Percentiles rank a stretch among this genome's conserved stretches.
Conservation (phyloP, 169 alveolate species). For the Fabrea salina region DNA sequence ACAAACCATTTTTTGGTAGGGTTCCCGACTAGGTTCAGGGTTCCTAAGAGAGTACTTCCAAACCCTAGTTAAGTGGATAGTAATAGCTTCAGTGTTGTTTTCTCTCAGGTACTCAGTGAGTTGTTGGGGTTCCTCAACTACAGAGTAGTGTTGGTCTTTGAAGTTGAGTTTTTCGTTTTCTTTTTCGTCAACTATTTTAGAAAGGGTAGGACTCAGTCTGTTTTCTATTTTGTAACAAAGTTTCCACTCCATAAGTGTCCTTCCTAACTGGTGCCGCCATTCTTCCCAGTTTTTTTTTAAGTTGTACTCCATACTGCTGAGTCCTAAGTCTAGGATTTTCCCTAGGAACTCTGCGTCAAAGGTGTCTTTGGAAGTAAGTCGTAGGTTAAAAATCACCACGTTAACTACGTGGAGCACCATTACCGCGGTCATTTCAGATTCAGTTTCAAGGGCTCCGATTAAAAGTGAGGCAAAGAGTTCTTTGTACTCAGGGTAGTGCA, state of each 20-base stretch:
- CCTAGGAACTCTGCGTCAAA: constrained; percentile 24
- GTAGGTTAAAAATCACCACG: neutral
- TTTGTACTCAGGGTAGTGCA: constrained; percentile 20
- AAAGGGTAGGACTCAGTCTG: neutral
- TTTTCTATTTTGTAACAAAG: constrained; percentile 26
- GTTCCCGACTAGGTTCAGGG: constrained; percentile 24
- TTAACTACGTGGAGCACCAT: constrained; percentile 29
- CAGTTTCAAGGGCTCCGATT: constrained; percentile 23
- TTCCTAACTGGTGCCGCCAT: neutral
- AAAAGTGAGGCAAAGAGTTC: constrained; percentile 19
- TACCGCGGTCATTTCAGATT: constrained; percentile 13
- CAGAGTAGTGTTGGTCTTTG: constrained; percentile 6
- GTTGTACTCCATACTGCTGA: neutral
- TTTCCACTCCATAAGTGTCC: constrained; percentile 28
- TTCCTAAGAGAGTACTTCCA: neutral
- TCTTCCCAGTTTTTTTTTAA: neutral
- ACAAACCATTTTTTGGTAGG: neutral
- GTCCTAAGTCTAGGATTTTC: constrained; percentile 23
- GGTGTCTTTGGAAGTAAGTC: neutral
- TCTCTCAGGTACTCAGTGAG: neutral
- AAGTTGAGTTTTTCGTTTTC: constrained; percentile 7
- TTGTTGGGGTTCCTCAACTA: neutral
- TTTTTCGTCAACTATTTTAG: neutral
- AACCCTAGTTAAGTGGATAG: constrained; percentile 19
- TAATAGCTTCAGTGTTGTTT: constrained; percentile 7